Conservation (phyloP, 805 yeast species). For the Zygoascus flipseniorum region DNA sequence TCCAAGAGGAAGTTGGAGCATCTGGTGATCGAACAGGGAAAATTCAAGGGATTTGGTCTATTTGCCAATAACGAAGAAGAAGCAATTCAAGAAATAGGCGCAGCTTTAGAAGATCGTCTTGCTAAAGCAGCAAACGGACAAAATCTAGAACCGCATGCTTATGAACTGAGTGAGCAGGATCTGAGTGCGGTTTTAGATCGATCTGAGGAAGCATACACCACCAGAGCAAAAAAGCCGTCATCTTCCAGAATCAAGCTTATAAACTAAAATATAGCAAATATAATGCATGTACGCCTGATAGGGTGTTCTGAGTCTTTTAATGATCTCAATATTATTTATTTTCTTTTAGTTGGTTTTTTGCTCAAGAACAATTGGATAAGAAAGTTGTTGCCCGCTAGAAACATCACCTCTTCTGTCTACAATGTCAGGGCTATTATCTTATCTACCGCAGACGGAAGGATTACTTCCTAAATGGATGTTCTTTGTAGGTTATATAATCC, state of each 20-base stretch:
- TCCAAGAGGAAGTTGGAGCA: conserved; percentile 72
- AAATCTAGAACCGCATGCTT: not conserved
- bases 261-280: too few relatives aligned
- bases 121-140: not conserved
- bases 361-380: too few relatives aligned
- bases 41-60: conserved; percentile 23
- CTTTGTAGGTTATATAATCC: conserved; percentile 36
- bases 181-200: conserved; percentile 12
- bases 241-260: not conserved
- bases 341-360: too few relatives aligned
- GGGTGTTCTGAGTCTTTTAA: too few relatives aligned
- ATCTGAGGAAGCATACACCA: conserved; percentile 10
- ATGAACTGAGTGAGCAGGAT: conserved; percentile 8
- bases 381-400: not conserved
- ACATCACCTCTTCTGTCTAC: not conserved
- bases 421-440: not conserved
- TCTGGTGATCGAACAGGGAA: conserved; percentile 61
- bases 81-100: conserved; percentile 1
- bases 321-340: too few relatives aligned
- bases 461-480: conserved; percentile 69
- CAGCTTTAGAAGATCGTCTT: not conserved
- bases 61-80: not conserved
- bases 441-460: conserved; percentile 31
- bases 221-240: not conserved
- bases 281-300: too few relatives aligned